Conservation (phyloP, 208 protist genomes). For the Leishmania gerbilli region DNA sequence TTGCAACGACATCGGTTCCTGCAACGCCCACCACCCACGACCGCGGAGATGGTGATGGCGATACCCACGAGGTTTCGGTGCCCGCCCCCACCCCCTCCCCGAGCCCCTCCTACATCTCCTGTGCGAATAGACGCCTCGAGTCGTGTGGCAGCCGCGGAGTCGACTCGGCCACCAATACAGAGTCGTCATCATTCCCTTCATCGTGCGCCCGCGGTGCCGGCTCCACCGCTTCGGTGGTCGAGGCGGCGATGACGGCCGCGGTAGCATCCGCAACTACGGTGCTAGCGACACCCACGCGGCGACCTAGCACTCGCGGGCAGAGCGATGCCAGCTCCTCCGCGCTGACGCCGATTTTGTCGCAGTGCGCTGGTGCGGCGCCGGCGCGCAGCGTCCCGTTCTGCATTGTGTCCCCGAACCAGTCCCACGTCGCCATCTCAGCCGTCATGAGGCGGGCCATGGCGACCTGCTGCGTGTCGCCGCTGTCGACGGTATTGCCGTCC, state of each 20-base stretch:
- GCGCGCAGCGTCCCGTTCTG: constrained; percentile 5
- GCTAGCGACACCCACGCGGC: constrained; percentile 16
- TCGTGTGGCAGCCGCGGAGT: background rate
- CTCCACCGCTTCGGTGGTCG: background rate
- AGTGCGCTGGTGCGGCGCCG: constrained; percentile 15
- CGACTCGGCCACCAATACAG: constrained; percentile 10
- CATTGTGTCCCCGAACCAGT: constrained; percentile 26
- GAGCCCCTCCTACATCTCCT: background rate
- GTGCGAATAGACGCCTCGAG: background rate
- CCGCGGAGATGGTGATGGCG: background rate
- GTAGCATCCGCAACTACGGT: constrained; percentile 10
- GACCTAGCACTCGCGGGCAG: constrained; percentile 47
- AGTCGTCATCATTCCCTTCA: constrained; percentile 1
- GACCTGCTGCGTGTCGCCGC: constrained; percentile 28
- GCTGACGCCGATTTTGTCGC: constrained; percentile 37
- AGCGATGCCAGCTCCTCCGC: constrained; percentile 41
- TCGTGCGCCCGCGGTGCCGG: background rate
- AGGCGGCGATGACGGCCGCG: constrained; percentile 20
- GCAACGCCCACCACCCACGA: too few relatives aligned
- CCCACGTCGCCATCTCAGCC: constrained; percentile 24
- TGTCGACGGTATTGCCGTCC: constrained; percentile 26
- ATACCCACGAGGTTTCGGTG: background rate
- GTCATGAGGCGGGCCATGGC: constrained; percentile 17
- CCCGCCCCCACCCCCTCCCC: too few relatives aligned
- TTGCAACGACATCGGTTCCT: background rate